Conservation (phyloP, 495 filamentous ascomycete genomes). For the Daldinia bambusicola region DNA sequence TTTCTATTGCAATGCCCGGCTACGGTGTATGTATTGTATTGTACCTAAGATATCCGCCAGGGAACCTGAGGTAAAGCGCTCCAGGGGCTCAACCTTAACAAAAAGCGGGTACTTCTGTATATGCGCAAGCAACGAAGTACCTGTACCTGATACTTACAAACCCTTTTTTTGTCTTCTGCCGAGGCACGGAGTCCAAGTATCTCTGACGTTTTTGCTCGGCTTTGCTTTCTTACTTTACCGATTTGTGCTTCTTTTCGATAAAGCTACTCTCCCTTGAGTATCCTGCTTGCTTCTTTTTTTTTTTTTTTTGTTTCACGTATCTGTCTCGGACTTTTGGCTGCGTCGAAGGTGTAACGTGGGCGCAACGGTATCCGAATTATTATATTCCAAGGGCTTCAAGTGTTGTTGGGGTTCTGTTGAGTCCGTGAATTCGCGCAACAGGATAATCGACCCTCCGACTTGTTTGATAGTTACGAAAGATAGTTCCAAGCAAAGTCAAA, state of each 20-base stretch:
- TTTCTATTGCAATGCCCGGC: no score
- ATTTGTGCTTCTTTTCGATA: slow-evolving; percentile 17
- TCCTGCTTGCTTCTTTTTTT: neutral
- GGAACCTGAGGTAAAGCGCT: neutral
- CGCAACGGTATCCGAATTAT: neutral
- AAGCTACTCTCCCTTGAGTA: slow-evolving; percentile 15
- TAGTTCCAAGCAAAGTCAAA: neutral
- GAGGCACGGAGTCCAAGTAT: slow-evolving; percentile 14
- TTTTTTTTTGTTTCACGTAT: neutral
- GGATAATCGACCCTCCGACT: neutral
- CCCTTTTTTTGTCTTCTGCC: slow-evolving; percentile 22
- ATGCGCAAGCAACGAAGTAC: neutral
- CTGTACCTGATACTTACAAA: slow-evolving; percentile 16
- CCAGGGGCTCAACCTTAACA: neutral
- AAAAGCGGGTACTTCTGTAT: slow-evolving; percentile 4
- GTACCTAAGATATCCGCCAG: no score
- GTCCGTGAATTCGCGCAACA: neutral
- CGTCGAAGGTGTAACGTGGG: neutral
- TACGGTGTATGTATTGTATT: no score
- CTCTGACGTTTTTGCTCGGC: slow-evolving; percentile 40
- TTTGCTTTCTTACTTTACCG: slow-evolving; percentile 36
- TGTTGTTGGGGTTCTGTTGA: neutral
- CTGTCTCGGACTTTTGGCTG: slow-evolving; percentile 7
- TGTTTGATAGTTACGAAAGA: neutral
- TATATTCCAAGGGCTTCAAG: no score